Evolutionary conservation across 2,329 filamentous ascomycete species (phyloP), one percentile per base, ranked within the genome.

Genomic region (Calonectria montana): DNA sequence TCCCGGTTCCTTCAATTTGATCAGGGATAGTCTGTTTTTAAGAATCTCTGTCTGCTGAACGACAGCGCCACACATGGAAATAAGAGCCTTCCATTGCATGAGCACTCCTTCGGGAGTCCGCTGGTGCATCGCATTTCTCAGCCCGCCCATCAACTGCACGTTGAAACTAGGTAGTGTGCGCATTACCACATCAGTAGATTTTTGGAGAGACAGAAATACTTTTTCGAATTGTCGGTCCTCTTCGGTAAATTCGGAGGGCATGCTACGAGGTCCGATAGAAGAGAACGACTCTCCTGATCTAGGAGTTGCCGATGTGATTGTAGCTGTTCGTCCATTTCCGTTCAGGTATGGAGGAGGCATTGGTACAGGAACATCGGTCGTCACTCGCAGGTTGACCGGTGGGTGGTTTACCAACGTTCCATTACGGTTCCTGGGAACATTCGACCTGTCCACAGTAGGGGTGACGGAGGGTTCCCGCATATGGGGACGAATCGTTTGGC

Each of bases 1-100:
- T 13, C 91, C 92, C 9, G 94, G 94, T 77, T 98, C 95, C 81
- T 96, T 97, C 13, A 97, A 87, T 81, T 95, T 95, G 86, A 98
- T 94, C 57, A 89, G 88, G 4, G 92, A 94, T 13, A 98, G 85
- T n/a, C 93, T 90, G 45, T 87, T 87, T 78, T 94, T 93, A 31
- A 98, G 87, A 13, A 90, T 87, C 78, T 95, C 92, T 2, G 94
- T 94, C 76, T 94, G 92, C 69, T 94, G 90, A 48, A 96, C 89
- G 21, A 94, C 91, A 15, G 90, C 86, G 50, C 89, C 90, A 80
- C 93, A 96, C 79, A 93, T 93, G 57, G 91, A 87, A 65, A 96
- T 91, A 55, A 97, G 88, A 2, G 88, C 86, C 67, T 89, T 92
- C 92, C 94, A 95, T 67, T 91, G 87, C 64, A 91, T 88, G 31